Evolutionary conservation across 805 yeast species (phyloP), one percentile per base, ranked within the genome.

Genomic region (Cyberlindnera subsufficiens): DNA sequence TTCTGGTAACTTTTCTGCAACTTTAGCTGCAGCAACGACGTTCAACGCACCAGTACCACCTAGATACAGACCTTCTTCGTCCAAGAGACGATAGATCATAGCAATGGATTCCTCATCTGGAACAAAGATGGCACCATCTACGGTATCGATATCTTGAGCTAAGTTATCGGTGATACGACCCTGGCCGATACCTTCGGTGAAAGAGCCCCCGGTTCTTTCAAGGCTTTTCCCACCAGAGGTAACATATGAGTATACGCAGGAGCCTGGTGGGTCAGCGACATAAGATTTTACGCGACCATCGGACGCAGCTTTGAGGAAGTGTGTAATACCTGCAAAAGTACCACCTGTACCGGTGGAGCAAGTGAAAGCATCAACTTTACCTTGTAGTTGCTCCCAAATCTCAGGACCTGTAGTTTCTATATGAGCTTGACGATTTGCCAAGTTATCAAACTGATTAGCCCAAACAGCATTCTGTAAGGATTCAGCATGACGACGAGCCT

Each of bases 111-210:
- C 84, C 44, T 74, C 83, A 65, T 90, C 97, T 2, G 89, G 77
- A 40, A 90, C 78, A 51, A 76, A 74, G 38, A 86, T 64, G 1
- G 96, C 95, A 53, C 82, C 95, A 59, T 90, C 96, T 31, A 87
- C 71, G 29, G 81, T 61, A 8, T 72, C 82, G 25, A 88, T 67
- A 49, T 87, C 96, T 35, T 78, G 84, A 15, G 70, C 71, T 63
- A 90, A 72, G 63, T 90, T 90, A 49, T 77, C 83, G 6, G 96
- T 90, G 55, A 90, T 83, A 55, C 97, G 75, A 37, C 96, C 96
- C 66, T 90, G 97, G 25, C 97, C 97, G 66, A 90, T 88, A 29
- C 97, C 97, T 67, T 90, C 97, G 25, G 96, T 90, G 63, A 90
- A 88, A 0, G 95, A 84, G 3, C 87, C 78, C 27, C 97, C 97